Evolutionary conservation across 495 filamentous ascomycete species (phyloP), one percentile per base, ranked within the genome.

Genomic region (Amorphotheca resinae): DNA sequence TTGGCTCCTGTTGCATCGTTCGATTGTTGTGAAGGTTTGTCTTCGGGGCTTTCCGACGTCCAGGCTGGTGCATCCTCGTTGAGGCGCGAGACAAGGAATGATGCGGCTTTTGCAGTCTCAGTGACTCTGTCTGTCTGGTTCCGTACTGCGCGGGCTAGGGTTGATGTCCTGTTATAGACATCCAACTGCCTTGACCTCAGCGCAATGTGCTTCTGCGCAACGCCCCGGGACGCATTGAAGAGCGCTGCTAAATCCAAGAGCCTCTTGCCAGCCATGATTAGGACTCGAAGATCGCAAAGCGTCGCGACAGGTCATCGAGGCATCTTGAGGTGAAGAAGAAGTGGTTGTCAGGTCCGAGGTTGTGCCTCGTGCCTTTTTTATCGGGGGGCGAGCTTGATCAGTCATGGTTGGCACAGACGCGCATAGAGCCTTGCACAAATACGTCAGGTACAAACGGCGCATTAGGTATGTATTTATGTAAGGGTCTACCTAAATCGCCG

Each of bases 181-280:
- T 93, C 81, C 20, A 91, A 61, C 59, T 96, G 87, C 42, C 75
- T 69, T 31, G 73, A 67, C 14, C 87, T 80, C 49, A 95, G 71
- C 12, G 75, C 75, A 35, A 84, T 61, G 63, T 96, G 91, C 63
- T 86, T 85, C 50, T 71, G 65, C 12, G 82, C 84, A 37, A 99
- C 72, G 8, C 76, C 70, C 34, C 77, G 76, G 44, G 85, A 80
- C 55, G 83, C 88, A 46, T 53, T 50, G 44, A 58, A 53, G 4
- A 58, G 31, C 7, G 50, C 52, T 17, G 43, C 48, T 34, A 58
- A 8, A 42, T 58, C 55, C 41, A 58, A 40, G 9, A 58, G 28
- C 38, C 55, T 47, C 30, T 48, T 54, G 22, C 55, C 52, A 25
- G 55, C 30, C 55, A 58, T 58, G 6, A 30, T 11, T 28, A 28